These are phyloP conservation scores for Hysterangium stoloniferum DNA, from an alignment of 768 basidiomycete species.

Conservation along the genomic window DNA sequence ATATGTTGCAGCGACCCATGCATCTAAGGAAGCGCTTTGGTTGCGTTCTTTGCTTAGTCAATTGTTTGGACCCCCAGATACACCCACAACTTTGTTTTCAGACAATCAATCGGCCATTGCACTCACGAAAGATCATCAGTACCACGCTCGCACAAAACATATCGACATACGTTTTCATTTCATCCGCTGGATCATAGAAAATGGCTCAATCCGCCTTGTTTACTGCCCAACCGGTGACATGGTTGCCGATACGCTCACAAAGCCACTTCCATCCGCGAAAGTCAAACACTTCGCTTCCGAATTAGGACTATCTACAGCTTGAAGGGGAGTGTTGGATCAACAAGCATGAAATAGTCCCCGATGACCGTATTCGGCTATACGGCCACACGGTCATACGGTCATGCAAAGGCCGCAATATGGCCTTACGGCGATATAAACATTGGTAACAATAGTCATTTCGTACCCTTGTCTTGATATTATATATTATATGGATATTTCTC, in stretches of 20 bases:
- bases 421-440: no score
- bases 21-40: neutral
- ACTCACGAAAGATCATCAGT: slow-evolving; percentile 18
- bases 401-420: no score
- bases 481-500: no score
- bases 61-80: neutral
- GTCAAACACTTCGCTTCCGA: no score
- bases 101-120: slow-evolving; percentile 14
- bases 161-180: slow-evolving; percentile 31
- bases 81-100: neutral
- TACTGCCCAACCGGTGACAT: slow-evolving; percentile 28
- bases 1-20: neutral
- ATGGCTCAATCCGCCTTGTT: slow-evolving; percentile 17
- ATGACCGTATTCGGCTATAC: no score
- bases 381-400: no score
- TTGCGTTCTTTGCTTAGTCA: neutral
- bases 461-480: no score
- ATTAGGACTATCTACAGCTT: no score
- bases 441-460: no score
- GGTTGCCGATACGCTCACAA: slow-evolving; percentile 35
- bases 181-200: slow-evolving; percentile 25
- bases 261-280: slow-evolving; percentile 18
- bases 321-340: no score
- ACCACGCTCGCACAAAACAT: slow-evolving; percentile 29
- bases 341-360: no score